Base-by-base conservation (phyloP, 1,284 basidiomycete species). In the Gomphus sp. region DNA sequence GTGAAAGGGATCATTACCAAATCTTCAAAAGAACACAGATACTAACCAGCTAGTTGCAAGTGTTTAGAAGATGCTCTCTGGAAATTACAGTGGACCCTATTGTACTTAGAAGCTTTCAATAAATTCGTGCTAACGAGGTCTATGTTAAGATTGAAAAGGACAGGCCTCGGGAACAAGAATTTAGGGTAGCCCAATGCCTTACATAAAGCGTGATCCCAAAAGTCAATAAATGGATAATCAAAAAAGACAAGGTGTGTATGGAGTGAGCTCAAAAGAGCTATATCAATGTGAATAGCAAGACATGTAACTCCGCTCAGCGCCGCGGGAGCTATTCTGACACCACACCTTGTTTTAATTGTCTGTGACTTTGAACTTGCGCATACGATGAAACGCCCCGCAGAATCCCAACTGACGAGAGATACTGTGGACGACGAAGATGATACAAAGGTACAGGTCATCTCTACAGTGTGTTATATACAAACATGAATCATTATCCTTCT, bases 301-400 rank as follows among this genome's bases (percentile, higher is more conserved):
- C 28, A 31, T 18, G 12, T 18, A 50, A 34, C 49, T 47, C 44
- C 14, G 49, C 31, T 16, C 48, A 8, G 33, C 28, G 16, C 36
- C 52, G 52, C 52, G n/a, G 52, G 52, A 53, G 11, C 52, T 33
- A 41, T 50, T 50, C 12, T 33, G 16, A 50, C 16, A 4, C 28
- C 25, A 50, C 55, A 22, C 50, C 25, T 18, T 11, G 28, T 28
- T 28, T 28, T 28, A 28, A 28, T 4, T 28, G 28, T 28, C n/a
- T n/a, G n/a, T n/a, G n/a, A 2, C 0, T 56, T n/a, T 16, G 2
- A 7, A 37, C 52, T 39, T 16, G 49, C 31, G 45, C 47, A 52
- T 62, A 70, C 61, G 65, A 87, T 87, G 78, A 92, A 91, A 73
- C 81, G 89, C 68, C 79, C 76, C 58, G 90, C 89, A 66, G 88